Evolutionary conservation across 805 yeast species (phyloP), one percentile per base, ranked within the genome.

Genomic region (Teunomyces funiuensis): DNA sequence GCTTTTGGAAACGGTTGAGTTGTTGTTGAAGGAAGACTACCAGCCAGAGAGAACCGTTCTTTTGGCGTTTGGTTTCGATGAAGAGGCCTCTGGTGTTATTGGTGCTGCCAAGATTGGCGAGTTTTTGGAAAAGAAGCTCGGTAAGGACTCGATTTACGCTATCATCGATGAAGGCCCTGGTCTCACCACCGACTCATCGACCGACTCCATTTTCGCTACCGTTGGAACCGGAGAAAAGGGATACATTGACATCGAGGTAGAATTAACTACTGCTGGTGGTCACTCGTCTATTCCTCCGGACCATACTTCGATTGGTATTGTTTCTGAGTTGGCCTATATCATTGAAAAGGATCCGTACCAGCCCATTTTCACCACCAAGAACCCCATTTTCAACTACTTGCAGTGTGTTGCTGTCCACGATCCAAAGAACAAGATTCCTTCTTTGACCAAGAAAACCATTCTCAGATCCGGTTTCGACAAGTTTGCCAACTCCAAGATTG

Each of bases 281-380:
- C 95, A 85, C 56, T 80, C 91, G 1, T 83, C 90, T 6, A 59
- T 74, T n/a, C 93, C 95, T 6, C 91, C 90, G 2, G 83, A 78
- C 36, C 93, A 87, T 55, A 85, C 95, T 4, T 74, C 85, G 2
- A 85, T 88, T 61, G 96, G 93, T 9, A 74, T 87, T 27, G 67
- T 82, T 39, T 71, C 88, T 2, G 80, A 83, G 43, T 65, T 86
- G 41, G 69, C 82, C 8, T 60, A 67, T 7, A 50, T 58, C 13
- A 65, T 87, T 29, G 96, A 88, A 58, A 58, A 61, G 8, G 73
- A 77, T 45, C 83, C 82, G 6, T 82, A 67, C 52, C 56, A 63
- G 14, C 68, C 82, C 1, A 47, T 64, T 9, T 59, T 85, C 27
- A 61, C 77, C 7, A 49, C 61, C 2, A 64, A 63, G 37, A 88